A percentile compares a stretch with the other conserved stretches of the same genome.
These are phyloP conservation scores for Daldinia sp. DNA, from an alignment of 2,329 filamentous ascomycete genomes.

Conservation along the genomic window DNA sequence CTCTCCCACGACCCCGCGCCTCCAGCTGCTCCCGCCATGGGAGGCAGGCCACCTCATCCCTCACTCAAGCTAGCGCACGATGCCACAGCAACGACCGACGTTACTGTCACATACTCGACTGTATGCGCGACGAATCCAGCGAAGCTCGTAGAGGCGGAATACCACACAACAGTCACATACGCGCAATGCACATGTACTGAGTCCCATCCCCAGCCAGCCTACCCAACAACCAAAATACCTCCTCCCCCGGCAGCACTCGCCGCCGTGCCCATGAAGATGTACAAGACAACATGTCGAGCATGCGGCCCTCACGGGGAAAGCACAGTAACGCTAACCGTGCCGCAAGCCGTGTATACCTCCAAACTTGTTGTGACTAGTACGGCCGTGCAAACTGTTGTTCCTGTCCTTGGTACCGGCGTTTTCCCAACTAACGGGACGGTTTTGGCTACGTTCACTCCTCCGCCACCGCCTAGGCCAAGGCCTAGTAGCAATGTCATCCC, in stretches of 20 bases:
- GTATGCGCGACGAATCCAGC: conserved; percentile 53
- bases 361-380: conserved; percentile 37
- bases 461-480: conserved; percentile 1
- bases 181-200: conserved; percentile 47
- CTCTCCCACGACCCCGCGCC: conserved; percentile 49
- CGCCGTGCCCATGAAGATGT: conserved; percentile 49
- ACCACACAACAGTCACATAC: conserved; percentile 50
- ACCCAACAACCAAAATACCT: not conserved
- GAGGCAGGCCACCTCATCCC: conserved; percentile 31
- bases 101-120: conserved; percentile 53
- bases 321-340: conserved; percentile 53
- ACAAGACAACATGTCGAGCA: conserved; percentile 48
- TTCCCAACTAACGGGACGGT: not conserved
- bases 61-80: not conserved
- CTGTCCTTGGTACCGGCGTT: conserved; percentile 28
- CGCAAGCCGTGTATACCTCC: conserved; percentile 40
- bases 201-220: not conserved
- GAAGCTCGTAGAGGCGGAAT: conserved; percentile 51
- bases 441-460: not conserved
- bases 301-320: conserved; percentile 52
- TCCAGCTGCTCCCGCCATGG: conserved; percentile 53
- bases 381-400: conserved; percentile 48
- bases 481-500: conserved; percentile 1
- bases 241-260: conserved; percentile 17
- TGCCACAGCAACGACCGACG: conserved; percentile 39